Percentiles rank a stretch among this genome's conserved stretches.
These are phyloP conservation scores for Cenococcum geophilum DNA, from an alignment of 495 filamentous ascomycete species.

Conservation along the genomic window DNA sequence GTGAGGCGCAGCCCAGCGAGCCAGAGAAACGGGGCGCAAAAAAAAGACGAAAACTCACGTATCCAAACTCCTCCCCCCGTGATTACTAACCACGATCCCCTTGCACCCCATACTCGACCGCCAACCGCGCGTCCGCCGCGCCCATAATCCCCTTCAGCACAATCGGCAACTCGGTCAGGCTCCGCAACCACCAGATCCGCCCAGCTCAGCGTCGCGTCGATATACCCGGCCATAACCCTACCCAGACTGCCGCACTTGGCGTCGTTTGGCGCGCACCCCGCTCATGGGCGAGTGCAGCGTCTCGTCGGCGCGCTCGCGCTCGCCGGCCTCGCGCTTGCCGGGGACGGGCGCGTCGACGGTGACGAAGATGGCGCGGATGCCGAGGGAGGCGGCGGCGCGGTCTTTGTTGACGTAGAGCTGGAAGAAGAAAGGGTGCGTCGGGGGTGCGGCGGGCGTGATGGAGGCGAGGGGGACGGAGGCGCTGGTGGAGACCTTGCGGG, in stretches of 20 bases:
- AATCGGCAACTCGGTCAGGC: constrained; percentile 44
- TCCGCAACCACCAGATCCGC: constrained; percentile 47
- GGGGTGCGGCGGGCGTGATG: constrained; percentile 19
- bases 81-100: constrained; percentile 61
- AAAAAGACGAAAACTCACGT: constrained; percentile 36
- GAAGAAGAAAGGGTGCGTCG: constrained; percentile 54
- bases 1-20: no score
- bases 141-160: constrained; percentile 63
- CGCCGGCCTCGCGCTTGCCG: constrained; percentile 26
- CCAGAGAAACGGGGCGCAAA: background rate
- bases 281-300: constrained; percentile 53
- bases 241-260: constrained; percentile 64
- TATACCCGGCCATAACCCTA: constrained; percentile 63
- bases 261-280: constrained; percentile 55
- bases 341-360: constrained; percentile 50
- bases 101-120: constrained; percentile 50
- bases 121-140: constrained; percentile 53
- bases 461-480: constrained; percentile 9
- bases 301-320: constrained; percentile 35
- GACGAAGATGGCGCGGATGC: constrained; percentile 59
- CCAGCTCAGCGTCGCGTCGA: constrained; percentile 47
- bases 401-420: constrained; percentile 79
- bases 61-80: constrained; percentile 65
- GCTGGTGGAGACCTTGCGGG: constrained; percentile 11
- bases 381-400: constrained; percentile 61